Conservation (phyloP, 805 yeast genomes). For the Saccharomycopsis sp. region DNA sequence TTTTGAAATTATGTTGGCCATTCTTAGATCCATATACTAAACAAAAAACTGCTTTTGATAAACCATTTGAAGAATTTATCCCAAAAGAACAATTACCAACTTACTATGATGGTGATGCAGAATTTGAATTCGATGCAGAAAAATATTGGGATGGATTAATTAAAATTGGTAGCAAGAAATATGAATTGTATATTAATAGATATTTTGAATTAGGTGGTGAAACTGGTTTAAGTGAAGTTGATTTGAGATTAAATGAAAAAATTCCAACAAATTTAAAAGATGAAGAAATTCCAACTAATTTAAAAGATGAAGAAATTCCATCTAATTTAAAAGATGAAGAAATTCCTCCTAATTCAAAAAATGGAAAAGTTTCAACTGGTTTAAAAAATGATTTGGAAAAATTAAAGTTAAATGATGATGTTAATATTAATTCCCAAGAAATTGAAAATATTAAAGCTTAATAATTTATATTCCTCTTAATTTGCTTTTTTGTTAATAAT, state of each 20-base stretch:
- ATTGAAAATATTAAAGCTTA: no score
- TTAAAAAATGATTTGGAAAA: no score
- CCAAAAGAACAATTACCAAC: conserved; percentile 43
- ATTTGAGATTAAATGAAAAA: conserved; percentile 29
- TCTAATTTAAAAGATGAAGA: no score
- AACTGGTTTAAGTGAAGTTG: conserved; percentile 47
- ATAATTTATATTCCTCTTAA: no score
- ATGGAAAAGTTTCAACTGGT: background rate
- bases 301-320: background rate
- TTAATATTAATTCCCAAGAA: no score
- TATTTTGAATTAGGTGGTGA: conserved; percentile 31
- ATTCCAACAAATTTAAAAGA: conserved; percentile 5
- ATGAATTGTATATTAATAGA: conserved; percentile 28
- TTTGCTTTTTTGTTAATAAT: no score
- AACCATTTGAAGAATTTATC: conserved; percentile 44
- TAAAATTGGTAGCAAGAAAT: conserved; percentile 30
- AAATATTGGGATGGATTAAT: conserved; percentile 44
- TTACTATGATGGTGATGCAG: conserved; percentile 34
- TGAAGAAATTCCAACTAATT: background rate
- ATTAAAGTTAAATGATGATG: no score
- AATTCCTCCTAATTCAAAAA: background rate
- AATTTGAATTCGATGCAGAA: conserved; percentile 43
- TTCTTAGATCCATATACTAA: conserved; percentile 50
- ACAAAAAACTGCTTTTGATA: conserved; percentile 46
- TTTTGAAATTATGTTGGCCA: conserved; percentile 45